Base-by-base conservation (phyloP, 1,139 yeast species). In the Saccharomyces hybrid region DNA sequence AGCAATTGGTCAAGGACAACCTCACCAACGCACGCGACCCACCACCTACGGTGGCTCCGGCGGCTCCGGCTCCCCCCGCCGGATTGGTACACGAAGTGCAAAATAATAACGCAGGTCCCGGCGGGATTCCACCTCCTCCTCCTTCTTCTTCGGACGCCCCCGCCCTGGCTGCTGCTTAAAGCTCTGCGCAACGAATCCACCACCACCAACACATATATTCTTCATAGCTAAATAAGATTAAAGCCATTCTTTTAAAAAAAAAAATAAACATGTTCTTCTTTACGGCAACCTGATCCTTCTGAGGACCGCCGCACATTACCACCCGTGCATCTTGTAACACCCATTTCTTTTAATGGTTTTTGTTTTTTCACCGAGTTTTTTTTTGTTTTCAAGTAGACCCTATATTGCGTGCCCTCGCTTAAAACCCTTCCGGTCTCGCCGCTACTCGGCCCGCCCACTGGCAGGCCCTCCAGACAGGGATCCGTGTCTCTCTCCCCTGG, bases 1-100 rank as follows among this genome's bases (percentile, higher is more conserved):
- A 68, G 56, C 67, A 63, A 24, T 75, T 76, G 31, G 78, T 75
- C 4, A 65, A 57, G 46, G 57, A 59, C 11, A 38, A 38, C 38
- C 19, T 21, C 14, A 46, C 31, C 16, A 48, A 16, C 50, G 48
- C 28, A 16, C 53, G 42, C 21, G 42, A 38, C 9, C 21, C 42
- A 16, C 42, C 21, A 3, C 21, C 42, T n/a, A 11, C 54, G 27
- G 62, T 51, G 14, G 48, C 31, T n/a, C 55, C 48, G 27, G 44
- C 32, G 14, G 53, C 32, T 9, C 32, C 32, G 4, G 32, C 32
- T 1, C 5, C 32, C n/a, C 12, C 31, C 31, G 31, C 31, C 31
- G 31, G 31, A 28, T 1, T 29, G n/a, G 32, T 29, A 29, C 32
- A 29, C 3, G 32, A 29, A 29, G 32, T 29, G 32, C 32, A 11